Evolutionary conservation across 495 filamentous ascomycete genomes (phyloP).

Genomic region (Rhypophila decipiens): DNA sequence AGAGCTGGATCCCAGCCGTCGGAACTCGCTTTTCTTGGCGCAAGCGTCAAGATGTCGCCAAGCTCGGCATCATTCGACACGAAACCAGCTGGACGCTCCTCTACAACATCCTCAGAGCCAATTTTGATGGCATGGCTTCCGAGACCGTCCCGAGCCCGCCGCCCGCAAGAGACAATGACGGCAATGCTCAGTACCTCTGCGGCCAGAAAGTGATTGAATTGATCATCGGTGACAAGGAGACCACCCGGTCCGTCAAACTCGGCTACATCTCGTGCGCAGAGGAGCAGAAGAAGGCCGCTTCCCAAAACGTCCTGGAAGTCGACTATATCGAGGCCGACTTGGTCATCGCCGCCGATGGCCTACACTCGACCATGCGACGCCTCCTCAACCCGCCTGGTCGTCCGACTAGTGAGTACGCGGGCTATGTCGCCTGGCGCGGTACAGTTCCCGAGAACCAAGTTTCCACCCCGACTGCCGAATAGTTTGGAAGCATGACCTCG

Average conservation of each 20-base stretch:
- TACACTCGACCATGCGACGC: constrained; percentile 40
- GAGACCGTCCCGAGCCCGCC: constrained; percentile 18
- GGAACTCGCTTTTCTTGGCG: constrained; percentile 4
- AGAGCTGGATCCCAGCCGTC: background rate
- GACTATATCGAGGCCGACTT: constrained; percentile 30
- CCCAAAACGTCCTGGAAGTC: constrained; percentile 22
- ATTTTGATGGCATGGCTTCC: constrained; percentile 40
- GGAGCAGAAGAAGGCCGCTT: constrained; percentile 1
- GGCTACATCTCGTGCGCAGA: too few species aligned
- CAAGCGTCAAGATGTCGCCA: constrained; percentile 2
- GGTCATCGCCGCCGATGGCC: constrained; percentile 46
- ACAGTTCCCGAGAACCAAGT: constrained; percentile 36
- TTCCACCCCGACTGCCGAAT: constrained; percentile 16
- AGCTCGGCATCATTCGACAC: constrained; percentile 1
- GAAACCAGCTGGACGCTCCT: constrained; percentile 41
- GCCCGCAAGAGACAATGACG: constrained; percentile 19
- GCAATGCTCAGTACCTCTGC: constrained; percentile 29
- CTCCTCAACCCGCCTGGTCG: constrained; percentile 13
- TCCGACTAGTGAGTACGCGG: constrained; percentile 32
- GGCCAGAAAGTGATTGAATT: constrained; percentile 35
- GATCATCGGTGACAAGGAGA: constrained; percentile 14
- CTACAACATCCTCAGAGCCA: constrained; percentile 42
- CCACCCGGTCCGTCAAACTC: background rate
- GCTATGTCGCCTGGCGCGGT: constrained; percentile 47
- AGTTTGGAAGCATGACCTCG: constrained; percentile 20